phyloP scores from a whole-genome alignment of 2,329 filamentous ascomycete species.

The Calonectria pteridis region DNA sequence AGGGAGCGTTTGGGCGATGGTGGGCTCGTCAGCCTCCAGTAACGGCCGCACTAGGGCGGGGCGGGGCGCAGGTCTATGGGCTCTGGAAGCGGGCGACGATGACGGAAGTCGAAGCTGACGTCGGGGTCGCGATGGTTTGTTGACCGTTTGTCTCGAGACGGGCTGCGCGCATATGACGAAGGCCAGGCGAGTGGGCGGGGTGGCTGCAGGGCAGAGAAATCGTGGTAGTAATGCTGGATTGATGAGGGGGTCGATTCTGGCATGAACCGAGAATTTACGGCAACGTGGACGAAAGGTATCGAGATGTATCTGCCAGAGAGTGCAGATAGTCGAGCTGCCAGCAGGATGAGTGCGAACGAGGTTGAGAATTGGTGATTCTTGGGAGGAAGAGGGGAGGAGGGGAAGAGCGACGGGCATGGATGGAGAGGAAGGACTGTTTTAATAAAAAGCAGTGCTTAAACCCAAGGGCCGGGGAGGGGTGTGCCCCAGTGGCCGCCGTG shows the following conservation, averaged over 20 bases:
- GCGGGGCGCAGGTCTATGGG: constrained; percentile 36
- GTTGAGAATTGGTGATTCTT: constrained; percentile 39
- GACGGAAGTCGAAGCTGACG: constrained; percentile 28
- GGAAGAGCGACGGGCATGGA: constrained; percentile 40
- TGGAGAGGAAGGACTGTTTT: constrained; percentile 48
- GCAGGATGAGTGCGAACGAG: constrained; percentile 33
- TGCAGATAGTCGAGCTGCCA: constrained; percentile 28
- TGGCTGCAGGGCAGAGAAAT: constrained; percentile 29
- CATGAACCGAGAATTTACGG: constrained; percentile 39
- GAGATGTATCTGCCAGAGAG: constrained; percentile 21
- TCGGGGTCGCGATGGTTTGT: constrained; percentile 42
- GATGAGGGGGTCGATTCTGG: constrained; percentile 43
- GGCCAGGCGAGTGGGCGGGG: constrained; percentile 22
- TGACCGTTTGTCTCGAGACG: constrained; percentile 38
- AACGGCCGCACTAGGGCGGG: constrained; percentile 48
- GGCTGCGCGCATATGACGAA: constrained; percentile 40
- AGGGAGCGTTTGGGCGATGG: constrained; percentile 36
- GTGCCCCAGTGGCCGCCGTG: constrained; percentile 25
- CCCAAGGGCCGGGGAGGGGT: constrained; percentile 37
- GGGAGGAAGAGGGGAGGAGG: constrained; percentile 44
- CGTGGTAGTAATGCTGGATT: constrained; percentile 33
- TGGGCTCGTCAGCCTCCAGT: constrained; percentile 40
- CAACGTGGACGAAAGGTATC: constrained; percentile 18
- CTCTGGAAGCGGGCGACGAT: constrained; percentile 37
- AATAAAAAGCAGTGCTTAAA: constrained; percentile 46